These are phyloP conservation scores for Podospora fimiseda DNA, from an alignment of 495 filamentous ascomycete genomes.

Conservation along the genomic window DNA sequence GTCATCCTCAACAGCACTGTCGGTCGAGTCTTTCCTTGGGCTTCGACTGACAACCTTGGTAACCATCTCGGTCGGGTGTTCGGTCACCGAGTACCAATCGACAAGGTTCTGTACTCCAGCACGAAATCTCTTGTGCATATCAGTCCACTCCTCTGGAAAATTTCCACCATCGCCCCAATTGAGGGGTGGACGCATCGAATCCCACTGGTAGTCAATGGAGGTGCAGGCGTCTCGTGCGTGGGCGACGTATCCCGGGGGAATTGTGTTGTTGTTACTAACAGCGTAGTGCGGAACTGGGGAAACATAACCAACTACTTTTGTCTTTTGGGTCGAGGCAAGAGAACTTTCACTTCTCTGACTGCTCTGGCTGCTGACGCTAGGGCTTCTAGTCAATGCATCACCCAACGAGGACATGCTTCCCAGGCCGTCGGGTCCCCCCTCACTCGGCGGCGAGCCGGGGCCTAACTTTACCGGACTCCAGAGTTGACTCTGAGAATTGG, in stretches of 20 bases:
- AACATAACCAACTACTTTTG: conserved; percentile 49
- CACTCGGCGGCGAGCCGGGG: conserved; percentile 4
- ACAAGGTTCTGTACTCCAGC: conserved; percentile 69
- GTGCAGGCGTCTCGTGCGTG: conserved; percentile 89
- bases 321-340: conserved; percentile 1
- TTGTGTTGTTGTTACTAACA: conserved; percentile 67
- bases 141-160: conserved; percentile 89
- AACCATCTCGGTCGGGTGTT: conserved; percentile 45
- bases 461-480: conserved; percentile 27
- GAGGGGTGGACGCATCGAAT: conserved; percentile 70
- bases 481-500: conserved; percentile 32
- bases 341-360: neutral
- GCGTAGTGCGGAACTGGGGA: conserved; percentile 79
- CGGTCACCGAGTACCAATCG: conserved; percentile 61
- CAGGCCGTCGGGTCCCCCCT: conserved; percentile 8
- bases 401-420: conserved; percentile 22
- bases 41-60: conserved; percentile 28
- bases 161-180: conserved; percentile 83
- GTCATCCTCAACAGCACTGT: conserved; percentile 30
- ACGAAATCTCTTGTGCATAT: conserved; percentile 85
- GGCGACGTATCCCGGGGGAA: conserved; percentile 79
- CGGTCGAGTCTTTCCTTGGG: conserved; percentile 11
- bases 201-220: conserved; percentile 88
- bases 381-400: conserved; percentile 21
- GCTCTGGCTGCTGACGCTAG: conserved; percentile 15